Evolutionary conservation across 2,329 filamentous ascomycete species (phyloP).

Genomic region (Whalleya microplaca): DNA sequence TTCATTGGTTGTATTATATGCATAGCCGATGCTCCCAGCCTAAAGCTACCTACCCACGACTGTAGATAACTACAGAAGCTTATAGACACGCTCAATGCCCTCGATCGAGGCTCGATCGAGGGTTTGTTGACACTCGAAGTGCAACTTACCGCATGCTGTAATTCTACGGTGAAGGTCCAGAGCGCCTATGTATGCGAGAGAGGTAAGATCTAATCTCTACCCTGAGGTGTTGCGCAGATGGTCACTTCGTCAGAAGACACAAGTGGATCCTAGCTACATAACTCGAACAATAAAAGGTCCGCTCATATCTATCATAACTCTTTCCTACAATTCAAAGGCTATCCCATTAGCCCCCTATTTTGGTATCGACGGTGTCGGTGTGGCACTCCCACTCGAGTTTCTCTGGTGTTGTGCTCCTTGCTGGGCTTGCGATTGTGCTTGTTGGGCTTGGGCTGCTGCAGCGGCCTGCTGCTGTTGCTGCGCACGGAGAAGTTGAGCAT

Average conservation of each 20-base stretch:
- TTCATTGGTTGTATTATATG: not conserved
- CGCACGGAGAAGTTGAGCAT: conserved; percentile 60
- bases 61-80: not conserved
- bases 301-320: conserved; percentile 19
- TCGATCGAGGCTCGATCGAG: not conserved
- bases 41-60: not conserved
- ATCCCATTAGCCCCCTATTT: conserved; percentile 18
- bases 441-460: conserved; percentile 36
- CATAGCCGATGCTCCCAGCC: not conserved
- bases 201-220: too few species aligned
- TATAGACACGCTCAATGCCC: not conserved
- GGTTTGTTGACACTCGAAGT: not conserved
- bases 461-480: conserved; percentile 56
- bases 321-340: conserved; percentile 5
- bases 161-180: not conserved
- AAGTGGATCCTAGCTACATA: not conserved
- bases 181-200: too few species aligned
- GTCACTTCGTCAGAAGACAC: too few species aligned
- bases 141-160: not conserved
- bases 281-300: not conserved
- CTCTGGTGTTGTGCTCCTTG: conserved; percentile 34
- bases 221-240: too few species aligned
- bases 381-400: conserved; percentile 36
- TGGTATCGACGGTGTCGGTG: conserved; percentile 31
- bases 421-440: conserved; percentile 29